Conservation (phyloP, 2,329 filamentous ascomycete species). For the Mycogone perniciosa region DNA sequence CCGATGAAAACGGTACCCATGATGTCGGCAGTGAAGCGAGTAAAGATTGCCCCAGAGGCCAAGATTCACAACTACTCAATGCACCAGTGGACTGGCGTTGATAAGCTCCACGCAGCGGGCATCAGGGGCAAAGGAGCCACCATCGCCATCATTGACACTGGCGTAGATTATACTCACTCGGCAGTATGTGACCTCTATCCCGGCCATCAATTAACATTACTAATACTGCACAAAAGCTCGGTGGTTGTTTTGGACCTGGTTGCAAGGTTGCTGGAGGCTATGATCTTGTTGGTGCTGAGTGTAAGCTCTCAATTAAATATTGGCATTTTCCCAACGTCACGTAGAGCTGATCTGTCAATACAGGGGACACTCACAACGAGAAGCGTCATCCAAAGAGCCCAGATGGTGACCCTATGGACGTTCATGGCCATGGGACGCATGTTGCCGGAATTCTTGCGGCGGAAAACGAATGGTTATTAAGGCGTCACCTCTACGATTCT, state of each 20-base stretch:
- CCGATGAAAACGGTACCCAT: conserved; percentile 22
- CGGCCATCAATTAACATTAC: neutral
- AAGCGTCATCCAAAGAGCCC: conserved; percentile 25
- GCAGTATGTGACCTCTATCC: conserved; percentile 21
- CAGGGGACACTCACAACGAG: conserved; percentile 27
- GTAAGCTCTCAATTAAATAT: conserved; percentile 15
- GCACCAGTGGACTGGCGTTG: conserved; percentile 35
- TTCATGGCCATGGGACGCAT: conserved; percentile 17
- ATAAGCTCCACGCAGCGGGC: conserved; percentile 31
- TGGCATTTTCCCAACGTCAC: too few species aligned
- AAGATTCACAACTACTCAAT: conserved; percentile 25
- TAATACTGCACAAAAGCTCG: conserved; percentile 22
- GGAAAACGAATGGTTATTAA: conserved; percentile 29
- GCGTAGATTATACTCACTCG: conserved; percentile 34
- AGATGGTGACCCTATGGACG: conserved; percentile 22
- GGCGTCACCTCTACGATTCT: neutral
- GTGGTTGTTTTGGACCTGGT: conserved; percentile 33
- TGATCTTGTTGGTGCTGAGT: conserved; percentile 30
- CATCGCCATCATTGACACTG: conserved; percentile 35
- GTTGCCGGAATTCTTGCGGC: conserved; percentile 45
- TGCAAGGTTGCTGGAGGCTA: conserved; percentile 34
- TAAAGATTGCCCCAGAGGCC: conserved; percentile 5
- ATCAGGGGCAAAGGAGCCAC: conserved; percentile 32
- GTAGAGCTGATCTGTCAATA: neutral
- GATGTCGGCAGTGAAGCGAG: neutral